phyloP scores from a whole-genome alignment of 257 asterid species.

The Linderniella brevidens region DNA sequence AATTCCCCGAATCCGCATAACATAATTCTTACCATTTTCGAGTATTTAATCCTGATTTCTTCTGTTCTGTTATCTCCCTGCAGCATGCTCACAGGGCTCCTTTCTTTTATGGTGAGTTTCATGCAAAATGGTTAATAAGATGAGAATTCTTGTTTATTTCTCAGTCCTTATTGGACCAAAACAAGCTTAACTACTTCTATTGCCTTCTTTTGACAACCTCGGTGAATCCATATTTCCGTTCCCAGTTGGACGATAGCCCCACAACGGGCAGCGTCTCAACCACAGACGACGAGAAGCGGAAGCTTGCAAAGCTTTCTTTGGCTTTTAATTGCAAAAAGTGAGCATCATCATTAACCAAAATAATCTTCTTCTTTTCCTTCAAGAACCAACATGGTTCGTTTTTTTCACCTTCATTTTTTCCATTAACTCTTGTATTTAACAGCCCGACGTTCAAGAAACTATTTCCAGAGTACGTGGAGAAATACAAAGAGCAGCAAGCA shows the following conservation, averaged over 20 bases:
- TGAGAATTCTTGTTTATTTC: too few species aligned
- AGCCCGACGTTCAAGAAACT: slow-evolving; percentile 56
- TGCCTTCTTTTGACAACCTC: too few species aligned
- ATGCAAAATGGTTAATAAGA: too few species aligned
- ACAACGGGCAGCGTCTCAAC: slow-evolving; percentile 94
- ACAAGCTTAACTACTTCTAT: too few species aligned
- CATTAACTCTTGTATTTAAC: background rate
- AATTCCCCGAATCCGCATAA: too few species aligned
- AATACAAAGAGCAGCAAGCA: slow-evolving; percentile 45
- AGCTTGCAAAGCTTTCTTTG: slow-evolving; percentile 79
- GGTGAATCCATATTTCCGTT: slow-evolving; percentile 2
- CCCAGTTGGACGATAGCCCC: slow-evolving; percentile 87
- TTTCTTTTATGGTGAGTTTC: slow-evolving; percentile 86
- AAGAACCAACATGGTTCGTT: background rate
- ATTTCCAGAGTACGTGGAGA: slow-evolving; percentile 81
- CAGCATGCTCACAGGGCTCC: slow-evolving; percentile 95
- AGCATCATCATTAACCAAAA: slow-evolving; percentile 13
- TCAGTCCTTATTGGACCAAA: too few species aligned
- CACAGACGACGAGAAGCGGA: slow-evolving; percentile 59
- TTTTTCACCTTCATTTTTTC: too few species aligned
- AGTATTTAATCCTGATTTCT: slow-evolving; percentile 8
- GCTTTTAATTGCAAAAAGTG: slow-evolving; percentile 81
- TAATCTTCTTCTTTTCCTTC: background rate
- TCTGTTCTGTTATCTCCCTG: slow-evolving; percentile 21
- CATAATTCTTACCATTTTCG: too few species aligned